Conservation (phyloP, 2,329 filamentous ascomycete species). For the Emmonsia crescens region DNA sequence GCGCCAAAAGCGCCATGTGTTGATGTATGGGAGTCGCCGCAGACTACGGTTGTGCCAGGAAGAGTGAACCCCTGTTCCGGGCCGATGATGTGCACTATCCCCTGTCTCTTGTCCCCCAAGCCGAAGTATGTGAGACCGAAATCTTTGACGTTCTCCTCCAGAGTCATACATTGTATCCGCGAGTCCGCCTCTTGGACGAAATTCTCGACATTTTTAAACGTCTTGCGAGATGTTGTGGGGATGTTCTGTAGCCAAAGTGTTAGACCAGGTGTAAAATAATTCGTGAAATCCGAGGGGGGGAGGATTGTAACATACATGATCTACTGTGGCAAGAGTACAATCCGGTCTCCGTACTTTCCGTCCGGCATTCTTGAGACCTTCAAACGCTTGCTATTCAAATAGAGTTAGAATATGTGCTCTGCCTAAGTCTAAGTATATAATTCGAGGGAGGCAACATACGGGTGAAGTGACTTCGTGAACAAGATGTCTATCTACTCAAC, state of each 20-base stretch:
- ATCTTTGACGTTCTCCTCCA: slow-evolving; percentile 95
- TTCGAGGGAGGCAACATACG: slow-evolving; percentile 40
- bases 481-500: slow-evolving; percentile 66
- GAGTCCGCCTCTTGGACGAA: slow-evolving; percentile 96
- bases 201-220: slow-evolving; percentile 81
- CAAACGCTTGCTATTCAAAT: slow-evolving; percentile 72
- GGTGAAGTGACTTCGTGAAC: slow-evolving; percentile 98
- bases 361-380: slow-evolving; percentile 81
- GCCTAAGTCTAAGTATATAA: slow-evolving; percentile 6
- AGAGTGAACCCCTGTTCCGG: slow-evolving; percentile 98
- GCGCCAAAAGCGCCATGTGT: slow-evolving; percentile 95
- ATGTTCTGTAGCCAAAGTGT: slow-evolving; percentile 56
- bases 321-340: slow-evolving; percentile 91
- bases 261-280: neutral
- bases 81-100: slow-evolving; percentile 96
- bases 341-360: slow-evolving; percentile 85
- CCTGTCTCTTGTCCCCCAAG: slow-evolving; percentile 89
- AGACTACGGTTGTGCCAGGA: slow-evolving; percentile 91
- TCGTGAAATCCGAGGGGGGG: neutral
- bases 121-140: slow-evolving; percentile 97
- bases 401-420: slow-evolving; percentile 10
- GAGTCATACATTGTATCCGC: slow-evolving; percentile 81
- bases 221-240: slow-evolving; percentile 80
- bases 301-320: slow-evolving; percentile 61
- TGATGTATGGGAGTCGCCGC: slow-evolving; percentile 95